Evolutionary conservation across 208 protist species (phyloP).

Genomic region (Trypanosoma congolense): DNA sequence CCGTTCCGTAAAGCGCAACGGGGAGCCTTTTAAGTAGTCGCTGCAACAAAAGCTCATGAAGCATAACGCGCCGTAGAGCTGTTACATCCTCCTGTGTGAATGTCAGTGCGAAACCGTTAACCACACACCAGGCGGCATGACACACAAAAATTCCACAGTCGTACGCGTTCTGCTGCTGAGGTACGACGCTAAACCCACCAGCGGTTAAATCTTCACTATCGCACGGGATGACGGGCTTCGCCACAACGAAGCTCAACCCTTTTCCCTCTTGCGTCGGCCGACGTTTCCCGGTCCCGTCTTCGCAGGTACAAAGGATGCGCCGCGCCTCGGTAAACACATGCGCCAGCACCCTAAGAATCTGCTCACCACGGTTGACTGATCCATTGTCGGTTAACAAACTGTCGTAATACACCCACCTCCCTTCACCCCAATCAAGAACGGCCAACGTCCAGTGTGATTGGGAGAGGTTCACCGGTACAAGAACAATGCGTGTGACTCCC

Average conservation of each 20-base stretch:
- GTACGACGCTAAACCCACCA: constrained; percentile 32
- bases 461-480: constrained; percentile 71
- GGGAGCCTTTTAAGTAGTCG: no score
- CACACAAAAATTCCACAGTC: constrained; percentile 88
- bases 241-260: no score
- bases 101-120: constrained; percentile 42
- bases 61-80: constrained; percentile 45
- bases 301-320: constrained; percentile 11
- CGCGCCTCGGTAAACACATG: constrained; percentile 39
- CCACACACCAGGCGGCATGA: constrained; percentile 60
- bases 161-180: constrained; percentile 65
- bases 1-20: neutral
- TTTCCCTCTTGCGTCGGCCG: neutral
- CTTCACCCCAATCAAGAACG: constrained; percentile 39
- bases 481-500: constrained; percentile 38
- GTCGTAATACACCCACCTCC: constrained; percentile 60
- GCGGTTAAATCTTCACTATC: constrained; percentile 2
- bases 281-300: neutral
- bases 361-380: constrained; percentile 15
- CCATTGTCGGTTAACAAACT: constrained; percentile 35
- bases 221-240: no score
- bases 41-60: constrained; percentile 58
- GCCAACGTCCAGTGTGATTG: constrained; percentile 75
- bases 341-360: constrained; percentile 28
- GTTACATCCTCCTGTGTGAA: constrained; percentile 50